Base-by-base conservation (phyloP, 768 basidiomycete species). In the Serendipita sp. region DNA sequence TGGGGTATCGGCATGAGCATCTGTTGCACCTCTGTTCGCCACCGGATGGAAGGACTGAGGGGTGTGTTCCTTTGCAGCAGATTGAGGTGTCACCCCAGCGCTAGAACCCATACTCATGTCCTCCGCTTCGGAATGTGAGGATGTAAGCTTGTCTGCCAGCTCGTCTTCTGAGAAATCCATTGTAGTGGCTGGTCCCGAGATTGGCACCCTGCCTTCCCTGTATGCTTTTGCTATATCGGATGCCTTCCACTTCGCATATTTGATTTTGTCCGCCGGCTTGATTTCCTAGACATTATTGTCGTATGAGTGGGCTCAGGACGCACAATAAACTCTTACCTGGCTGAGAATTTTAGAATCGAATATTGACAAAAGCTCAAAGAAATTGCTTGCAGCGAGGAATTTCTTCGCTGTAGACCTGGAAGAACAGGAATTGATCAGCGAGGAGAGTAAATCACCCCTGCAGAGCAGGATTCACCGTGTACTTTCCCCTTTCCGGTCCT, bases 181-280 rank as follows among this genome's bases (percentile, higher is more conserved):
- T 13, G 30, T 24, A 4, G 53, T 33, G 11, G 53, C 24, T 63
- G 90, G 87, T 1, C 90, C 95, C 1, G 93, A 81, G 1, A 76
- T 74, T 9, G 95, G 93, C 67, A 79, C 82, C 22, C 88, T 81
- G 3, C 96, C 94, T 72, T 97, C 95, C n/a, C 94, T 84, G 70
- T 93, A 81, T 1, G 95, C 93, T 72, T 90, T 97, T 17, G 90
- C 83, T 20, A 98, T 93, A 65, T 96, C 92, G 13, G 88, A 86
- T 41, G 95, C 95, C 72, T 97, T 97, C 94, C 96, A 99, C 72
- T 96, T 91, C 3, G 93, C 82, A 73, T 98, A 99, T 62, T 82
- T 84, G 38, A 95, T 82, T 73, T 96, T 98, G 65, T 88, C 88
- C 67, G 84, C 84, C 65, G 83, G 82, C 90, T 95, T 65, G 11